Base-by-base conservation (phyloP, 169 alveolate species). In the Prorocentrum cordatum region DNA sequence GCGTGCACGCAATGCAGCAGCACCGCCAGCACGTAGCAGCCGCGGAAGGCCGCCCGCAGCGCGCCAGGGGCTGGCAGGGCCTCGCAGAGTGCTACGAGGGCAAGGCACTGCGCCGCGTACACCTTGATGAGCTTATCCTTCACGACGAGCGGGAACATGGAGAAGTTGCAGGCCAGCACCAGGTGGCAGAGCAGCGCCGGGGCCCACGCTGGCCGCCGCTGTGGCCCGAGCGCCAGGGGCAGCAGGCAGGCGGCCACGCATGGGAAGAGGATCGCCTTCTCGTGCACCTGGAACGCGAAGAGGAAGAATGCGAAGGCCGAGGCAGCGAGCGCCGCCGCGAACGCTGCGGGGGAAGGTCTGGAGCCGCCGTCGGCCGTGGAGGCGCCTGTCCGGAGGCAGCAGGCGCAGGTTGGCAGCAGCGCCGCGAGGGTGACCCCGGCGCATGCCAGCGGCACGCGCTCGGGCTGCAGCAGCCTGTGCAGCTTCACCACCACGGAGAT, bases 231-330 rank as follows among this genome's bases (percentile, higher is more conserved):
- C 36, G 7, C 29, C 68, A 59, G 24, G 27, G 87, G 87, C 47
- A 94, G 90, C 33, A 94, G 92, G 84, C 92, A 90, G 66, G 93
- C 93, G n/a, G 96, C 94, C 18, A 94, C 36, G 29, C 93, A 87
- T 14, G 97, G 97, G 26, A 95, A 91, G 54, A 96, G 92, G 32
- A 96, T 95, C 29, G 96, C 95, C 93, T 96, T 96, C 92, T 96
- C 98, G 92, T 96, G 98, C n/a, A 96, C 98, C 92, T 75, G 86
- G 66, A 75, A 75, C 27, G 86, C 86, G 45, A 75, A 75, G 86
- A 75, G 86, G 38, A 75, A 75, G 71, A 75, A 75, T 70, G 86
- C 47, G 58, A 75, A 35, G 6, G 86, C 47, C n/a, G 86, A 75
- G 32, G 72, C 33, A 33, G 54, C 47, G 39, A 75, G 54, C 32